These are phyloP conservation scores for Medicago arabica DNA, from an alignment of 306 rosid genomes.

Conservation along the genomic window DNA sequence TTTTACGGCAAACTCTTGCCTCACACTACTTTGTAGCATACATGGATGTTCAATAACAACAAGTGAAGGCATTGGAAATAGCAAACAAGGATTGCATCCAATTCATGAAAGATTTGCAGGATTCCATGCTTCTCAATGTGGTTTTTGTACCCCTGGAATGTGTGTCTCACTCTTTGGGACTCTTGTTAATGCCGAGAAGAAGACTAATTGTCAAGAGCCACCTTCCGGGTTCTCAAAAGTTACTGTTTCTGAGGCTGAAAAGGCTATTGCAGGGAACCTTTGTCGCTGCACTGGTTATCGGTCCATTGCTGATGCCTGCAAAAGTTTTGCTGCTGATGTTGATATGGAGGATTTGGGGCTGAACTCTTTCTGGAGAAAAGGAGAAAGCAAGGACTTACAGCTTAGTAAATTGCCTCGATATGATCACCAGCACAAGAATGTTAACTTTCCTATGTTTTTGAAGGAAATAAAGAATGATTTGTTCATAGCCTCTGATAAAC, in stretches of 20 bases:
- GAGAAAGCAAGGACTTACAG: slow-evolving; percentile 54
- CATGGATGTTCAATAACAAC: slow-evolving; percentile 78
- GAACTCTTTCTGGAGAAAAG: slow-evolving; percentile 81
- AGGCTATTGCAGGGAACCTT: slow-evolving; percentile 83
- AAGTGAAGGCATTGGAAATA: slow-evolving; percentile 85
- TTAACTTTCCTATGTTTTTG: slow-evolving; percentile 71
- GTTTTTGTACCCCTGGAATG: slow-evolving; percentile 95
- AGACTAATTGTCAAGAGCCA: slow-evolving; percentile 51
- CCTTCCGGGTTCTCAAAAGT: slow-evolving; percentile 81
- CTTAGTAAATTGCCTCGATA: slow-evolving; percentile 61
- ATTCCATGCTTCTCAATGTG: slow-evolving; percentile 94
- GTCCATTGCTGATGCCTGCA: slow-evolving; percentile 88
- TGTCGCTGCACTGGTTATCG: slow-evolving; percentile 97
- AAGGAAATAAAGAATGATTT: slow-evolving; percentile 53
- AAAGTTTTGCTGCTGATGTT: slow-evolving; percentile 83
- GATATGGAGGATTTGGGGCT: slow-evolving; percentile 93
- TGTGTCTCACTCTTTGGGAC: slow-evolving; percentile 78
- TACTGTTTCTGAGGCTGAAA: slow-evolving; percentile 77
- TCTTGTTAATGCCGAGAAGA: slow-evolving; percentile 76
- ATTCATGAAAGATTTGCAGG: slow-evolving; percentile 80
- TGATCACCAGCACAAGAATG: slow-evolving; percentile 35
- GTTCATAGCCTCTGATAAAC: slow-evolving; percentile 37
- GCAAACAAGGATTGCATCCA: slow-evolving; percentile 79
- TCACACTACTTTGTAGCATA: slow-evolving; percentile 76
- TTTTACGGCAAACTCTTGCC: slow-evolving; percentile 80